Base-by-base conservation (phyloP, 768 basidiomycete species). In the Rhizopogon vesiculosus region DNA sequence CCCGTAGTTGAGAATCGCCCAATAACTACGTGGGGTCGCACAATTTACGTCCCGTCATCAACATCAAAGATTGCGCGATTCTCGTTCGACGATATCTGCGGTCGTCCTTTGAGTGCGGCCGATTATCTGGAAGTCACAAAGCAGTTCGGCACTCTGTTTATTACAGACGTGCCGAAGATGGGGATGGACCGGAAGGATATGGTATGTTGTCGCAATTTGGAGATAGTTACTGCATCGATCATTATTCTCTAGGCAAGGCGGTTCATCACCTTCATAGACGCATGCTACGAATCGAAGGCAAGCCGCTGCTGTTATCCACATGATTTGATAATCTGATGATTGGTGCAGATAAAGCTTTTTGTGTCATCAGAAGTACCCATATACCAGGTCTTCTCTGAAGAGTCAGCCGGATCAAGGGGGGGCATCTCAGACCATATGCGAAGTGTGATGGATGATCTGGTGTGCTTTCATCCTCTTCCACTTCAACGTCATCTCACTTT, bases 231-330 rank as follows among this genome's bases (percentile, higher is more conserved):
- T 15, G 43, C 56, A 54, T 49, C 16, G 39, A 50, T 10, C 44
- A 35, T 50, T n/a, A 54, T 42, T 39, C n/a, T n/a, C 7, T 60
- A 91, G 90, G 95, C 95, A 18, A 79, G 97, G 62, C 76, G 97
- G 59, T 98, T 99, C 68, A 99, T 99, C 66, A 95, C 95, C 1
- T 98, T 98, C 68, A 87, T 99, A 62, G 97, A 99, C 75, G 91
- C 93, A 22, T 95, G 93, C 65, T 96, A 96, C 63, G 93, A 96
- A 68, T 93, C 85, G 76, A 91, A 87, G 79, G 87, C 86, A 64
- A 8, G 71, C 57, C 19, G 19, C 19, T 25, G 13, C 6, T 42
- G 8, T 33, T 25, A 13, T 16, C 46, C 33, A 7, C 18, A 40
- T 45, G 53, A 58, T 15, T 25, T 54, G 45, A 42, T 18, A 29